Percentiles rank a stretch among this genome's conserved stretches.
Conservation (phyloP, 1,284 basidiomycete species). For the Apiotrichum domesticum region DNA sequence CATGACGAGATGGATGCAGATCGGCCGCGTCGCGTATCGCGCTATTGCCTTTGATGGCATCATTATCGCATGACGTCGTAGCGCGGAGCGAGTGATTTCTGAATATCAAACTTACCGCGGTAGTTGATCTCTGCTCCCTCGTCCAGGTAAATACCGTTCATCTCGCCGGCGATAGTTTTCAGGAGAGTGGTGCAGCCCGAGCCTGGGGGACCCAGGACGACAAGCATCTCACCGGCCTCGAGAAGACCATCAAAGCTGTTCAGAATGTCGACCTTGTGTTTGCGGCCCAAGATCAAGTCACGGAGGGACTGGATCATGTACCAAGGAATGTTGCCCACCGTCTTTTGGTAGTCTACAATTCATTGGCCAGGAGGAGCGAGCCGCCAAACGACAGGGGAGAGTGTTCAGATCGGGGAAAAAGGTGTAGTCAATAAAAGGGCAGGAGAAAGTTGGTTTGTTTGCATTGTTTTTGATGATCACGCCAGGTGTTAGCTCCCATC, state of each 20-base stretch:
- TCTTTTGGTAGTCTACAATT: slow-evolving; percentile 49
- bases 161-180: slow-evolving; percentile 55
- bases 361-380: too few species aligned
- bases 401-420: too few species aligned
- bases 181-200: slow-evolving; percentile 55
- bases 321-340: slow-evolving; percentile 48
- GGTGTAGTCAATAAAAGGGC: too few species aligned
- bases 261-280: slow-evolving; percentile 50
- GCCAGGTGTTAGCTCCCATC: too few species aligned
- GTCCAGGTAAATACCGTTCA: slow-evolving; percentile 49
- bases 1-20: too few species aligned
- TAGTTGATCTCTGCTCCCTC: slow-evolving; percentile 46
- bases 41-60: too few species aligned
- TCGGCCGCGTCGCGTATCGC: too few species aligned
- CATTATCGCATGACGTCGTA: too few species aligned
- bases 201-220: slow-evolving; percentile 60
- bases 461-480: too few species aligned
- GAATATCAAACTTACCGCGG: slow-evolving; percentile 29
- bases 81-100: too few species aligned
- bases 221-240: slow-evolving; percentile 52
- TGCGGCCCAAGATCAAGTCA: slow-evolving; percentile 40
- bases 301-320: slow-evolving; percentile 37
- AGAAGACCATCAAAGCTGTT: slow-evolving; percentile 49
- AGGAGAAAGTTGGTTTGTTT: too few species aligned
- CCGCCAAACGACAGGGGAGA: too few species aligned